Conservation (phyloP, 495 filamentous ascomycete species). For the Xeromyces bisporus region DNA sequence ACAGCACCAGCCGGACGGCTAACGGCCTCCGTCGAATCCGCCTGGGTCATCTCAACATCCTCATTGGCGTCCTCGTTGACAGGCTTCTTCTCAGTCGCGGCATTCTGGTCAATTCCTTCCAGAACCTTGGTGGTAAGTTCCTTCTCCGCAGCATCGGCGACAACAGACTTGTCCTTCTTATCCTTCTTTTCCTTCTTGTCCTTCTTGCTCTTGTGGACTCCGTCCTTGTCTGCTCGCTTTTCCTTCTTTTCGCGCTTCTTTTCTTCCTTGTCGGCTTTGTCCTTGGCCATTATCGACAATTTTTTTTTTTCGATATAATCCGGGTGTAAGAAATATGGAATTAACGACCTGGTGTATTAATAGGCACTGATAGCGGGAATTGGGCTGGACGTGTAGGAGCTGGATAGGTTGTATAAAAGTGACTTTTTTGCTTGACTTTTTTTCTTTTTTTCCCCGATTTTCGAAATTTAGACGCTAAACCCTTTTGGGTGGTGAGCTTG, state of each 20-base stretch:
- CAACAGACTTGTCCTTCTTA: conserved; percentile 50
- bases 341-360: background rate
- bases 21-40: conserved; percentile 33
- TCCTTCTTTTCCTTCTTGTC: conserved; percentile 47
- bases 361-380: no score
- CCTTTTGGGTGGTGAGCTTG: conserved; percentile 6
- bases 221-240: conserved; percentile 58
- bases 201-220: conserved; percentile 40
- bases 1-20: conserved; percentile 46
- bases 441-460: conserved; percentile 3
- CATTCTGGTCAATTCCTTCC: conserved; percentile 34
- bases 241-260: conserved; percentile 59
- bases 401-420: no score
- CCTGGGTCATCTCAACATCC: conserved; percentile 19
- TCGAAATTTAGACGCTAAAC: conserved; percentile 29
- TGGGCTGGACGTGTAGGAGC: no score
- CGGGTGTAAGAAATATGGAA: conserved; percentile 6
- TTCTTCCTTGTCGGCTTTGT: conserved; percentile 44
- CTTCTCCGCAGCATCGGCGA: conserved; percentile 44
- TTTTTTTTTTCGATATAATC: conserved; percentile 1
- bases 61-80: conserved; percentile 16
- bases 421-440: background rate
- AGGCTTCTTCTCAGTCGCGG: conserved; percentile 16
- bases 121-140: conserved; percentile 38
- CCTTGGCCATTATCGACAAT: conserved; percentile 34